Base-by-base conservation (phyloP, 306 rosid genomes). In the Geum urbanum region DNA sequence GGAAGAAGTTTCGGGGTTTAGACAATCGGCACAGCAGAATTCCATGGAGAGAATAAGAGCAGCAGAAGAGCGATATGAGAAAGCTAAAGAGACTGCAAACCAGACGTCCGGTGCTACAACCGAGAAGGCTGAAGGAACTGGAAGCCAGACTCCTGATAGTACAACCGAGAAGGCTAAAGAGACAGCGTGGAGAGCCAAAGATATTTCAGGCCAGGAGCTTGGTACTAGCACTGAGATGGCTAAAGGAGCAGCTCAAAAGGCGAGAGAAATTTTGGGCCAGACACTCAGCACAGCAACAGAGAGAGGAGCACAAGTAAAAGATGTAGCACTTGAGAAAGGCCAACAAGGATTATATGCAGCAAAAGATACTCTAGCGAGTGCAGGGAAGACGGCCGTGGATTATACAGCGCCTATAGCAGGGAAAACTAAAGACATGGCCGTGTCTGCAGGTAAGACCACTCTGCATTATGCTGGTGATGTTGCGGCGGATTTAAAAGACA, bases 401-500 rank as follows among this genome's bases (percentile, higher is more conserved):
- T 40, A 69, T 8, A 22, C 73, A 0, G 52, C 4, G 15, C 66
- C 66, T 4, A 5, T 22, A 15, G 67, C 43, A 4, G 49, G 37
- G 37, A 70, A 43, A 47, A 37, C 69, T 16, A 71, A 58, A 0
- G 95, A 86, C 0, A 74, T 80, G 40, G 59, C 88, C 4, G n/a
- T 61, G 0, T 35, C 64, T 59, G 64, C 64, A 14, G 64, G 64
- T 35, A 32, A 35, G 45, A 59, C 64, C 20, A 14, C 45, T 14
- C 45, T 59, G 45, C 64, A 59, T 15, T 59, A 74, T n/a, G 80
- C 87, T 2, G 78, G 74, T 1, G 77, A 84, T 37, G 71, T 73
- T 12, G 91, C 90, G 0, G 84, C 14, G 20, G 86, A 76, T 16
- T 62, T 84, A 80, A 86, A 92, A 81, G 96, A 89, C 47, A 87